phyloP scores from a whole-genome alignment of 345 rosid species.

The Eucalyptus cladocalyx region DNA sequence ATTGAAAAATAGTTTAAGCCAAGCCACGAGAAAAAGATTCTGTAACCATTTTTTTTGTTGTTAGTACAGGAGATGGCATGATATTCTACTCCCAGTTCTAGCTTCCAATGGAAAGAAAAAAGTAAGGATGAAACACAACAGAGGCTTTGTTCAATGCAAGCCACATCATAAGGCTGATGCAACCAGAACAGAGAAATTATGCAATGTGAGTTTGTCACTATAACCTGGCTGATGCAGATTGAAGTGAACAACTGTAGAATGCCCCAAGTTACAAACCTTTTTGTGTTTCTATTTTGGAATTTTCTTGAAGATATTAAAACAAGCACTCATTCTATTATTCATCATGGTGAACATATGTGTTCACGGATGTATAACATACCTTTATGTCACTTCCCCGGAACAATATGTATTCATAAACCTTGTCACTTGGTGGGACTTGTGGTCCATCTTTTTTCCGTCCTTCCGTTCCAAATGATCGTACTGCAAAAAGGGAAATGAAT shows the following conservation, averaged over 20 bases:
- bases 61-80: neutral
- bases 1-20: neutral
- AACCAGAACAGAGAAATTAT: neutral
- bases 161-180: neutral
- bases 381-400: conserved; percentile 76
- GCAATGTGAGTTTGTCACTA: neutral
- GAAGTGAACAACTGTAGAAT: neutral
- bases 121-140: neutral
- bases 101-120: neutral
- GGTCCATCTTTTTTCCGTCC: conserved; percentile 74
- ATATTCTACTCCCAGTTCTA: neutral
- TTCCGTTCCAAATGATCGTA: conserved; percentile 72
- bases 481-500: conserved; percentile 11
- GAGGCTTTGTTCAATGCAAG: neutral
- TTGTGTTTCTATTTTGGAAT: neutral
- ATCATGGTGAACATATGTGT: neutral
- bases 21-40: neutral
- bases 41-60: neutral
- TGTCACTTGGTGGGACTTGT: conserved; percentile 59
- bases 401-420: conserved; percentile 64
- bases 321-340: neutral
- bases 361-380: conserved; percentile 13
- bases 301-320: neutral
- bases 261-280: neutral
- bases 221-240: neutral